phyloP scores from a whole-genome alignment of 257 asterid genomes.

The Ajuga chamaepitys region DNA sequence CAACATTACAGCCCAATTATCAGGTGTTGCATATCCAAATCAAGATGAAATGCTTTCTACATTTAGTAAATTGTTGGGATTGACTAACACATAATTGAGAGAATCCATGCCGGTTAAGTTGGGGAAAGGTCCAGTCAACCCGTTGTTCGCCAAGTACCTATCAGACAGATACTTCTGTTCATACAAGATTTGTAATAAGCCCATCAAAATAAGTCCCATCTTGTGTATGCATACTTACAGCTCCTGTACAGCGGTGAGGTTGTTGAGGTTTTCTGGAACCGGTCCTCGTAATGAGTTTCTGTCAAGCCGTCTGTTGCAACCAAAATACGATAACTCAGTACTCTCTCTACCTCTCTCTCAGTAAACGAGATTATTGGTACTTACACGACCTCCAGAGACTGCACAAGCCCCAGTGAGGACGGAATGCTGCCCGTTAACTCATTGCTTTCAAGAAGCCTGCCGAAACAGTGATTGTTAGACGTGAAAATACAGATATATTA shows the following conservation, averaged over 20 bases:
- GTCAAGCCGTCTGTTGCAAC: slow-evolving; percentile 61
- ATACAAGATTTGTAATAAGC: background rate
- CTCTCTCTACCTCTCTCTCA: background rate
- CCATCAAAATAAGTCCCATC: background rate
- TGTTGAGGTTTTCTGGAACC: slow-evolving; percentile 58
- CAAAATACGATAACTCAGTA: slow-evolving; percentile 6
- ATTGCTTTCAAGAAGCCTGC: slow-evolving; percentile 78
- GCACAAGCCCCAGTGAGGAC: slow-evolving; percentile 48
- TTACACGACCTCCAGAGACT: slow-evolving; percentile 69
- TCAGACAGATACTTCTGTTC: background rate
- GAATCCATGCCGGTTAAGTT: slow-evolving; percentile 52
- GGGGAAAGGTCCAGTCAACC: slow-evolving; percentile 65
- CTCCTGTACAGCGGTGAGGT: slow-evolving; percentile 44
- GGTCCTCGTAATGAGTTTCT: slow-evolving; percentile 49
- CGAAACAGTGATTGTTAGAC: slow-evolving; percentile 9
- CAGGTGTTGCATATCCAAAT: background rate
- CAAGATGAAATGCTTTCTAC: background rate
- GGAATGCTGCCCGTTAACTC: slow-evolving; percentile 61
- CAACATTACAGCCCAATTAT: slow-evolving; percentile 1
- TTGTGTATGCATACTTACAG: slow-evolving; percentile 44
- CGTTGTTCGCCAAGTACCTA: slow-evolving; percentile 70
- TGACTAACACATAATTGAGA: slow-evolving; percentile 67
- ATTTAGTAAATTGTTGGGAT: background rate
- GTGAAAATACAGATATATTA: no score
- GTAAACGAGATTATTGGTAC: slow-evolving; percentile 19